Base-by-base conservation (phyloP, 768 basidiomycete species). In the Russula emetica region DNA sequence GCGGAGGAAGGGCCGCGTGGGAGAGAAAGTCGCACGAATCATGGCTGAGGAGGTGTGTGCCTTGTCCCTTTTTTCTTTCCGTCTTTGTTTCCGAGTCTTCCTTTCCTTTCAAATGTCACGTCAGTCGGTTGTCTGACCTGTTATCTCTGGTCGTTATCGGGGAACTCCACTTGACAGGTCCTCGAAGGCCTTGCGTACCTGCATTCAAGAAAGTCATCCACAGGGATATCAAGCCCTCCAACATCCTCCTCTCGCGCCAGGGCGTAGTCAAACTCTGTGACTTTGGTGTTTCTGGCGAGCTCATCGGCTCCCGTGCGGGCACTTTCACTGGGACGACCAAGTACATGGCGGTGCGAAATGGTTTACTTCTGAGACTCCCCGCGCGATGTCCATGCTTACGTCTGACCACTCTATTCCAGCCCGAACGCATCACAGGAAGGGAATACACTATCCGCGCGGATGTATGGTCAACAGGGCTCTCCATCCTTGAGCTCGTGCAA, bases 311-410 rank as follows among this genome's bases (percentile, higher is more conserved):
- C 52, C 74, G 88, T 64, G 94, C 94, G 13, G 89, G 88, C 51
- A 96, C 94, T 0, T 96, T 95, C 70, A 96, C 94, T 0, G 94
- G 94, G 5, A 96, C 94, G 44, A 90, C 91, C 71, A 89, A 88
- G 68, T 97, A 96, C 75, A 96, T 96, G 94, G 93, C 94, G 64
- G 94, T 95, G 70, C 74, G 30, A 24, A 34, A 36, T 50, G 7
- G n/a, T n/a, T 42, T 16, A 18, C 56, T 20, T 30, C 20, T 44
- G 14, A 24, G 24, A 28, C 38, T 32, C n/a, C 18, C 44, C n/a
- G 32, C 22, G 20, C 26, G 22, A 13, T 55, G 34, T 26, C n/a
- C n/a, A 28, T 44, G 14, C 54, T 65, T 40, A 47, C 36, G 40
- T 13, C 26, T 38, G 53, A 26, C 49, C 18, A 13, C 45, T 24